A percentile compares a stretch with the other conserved stretches of the same genome.
Evolutionary conservation across 352 stramenopile species (phyloP).

Genomic region (Globisporangium alternatum): DNA sequence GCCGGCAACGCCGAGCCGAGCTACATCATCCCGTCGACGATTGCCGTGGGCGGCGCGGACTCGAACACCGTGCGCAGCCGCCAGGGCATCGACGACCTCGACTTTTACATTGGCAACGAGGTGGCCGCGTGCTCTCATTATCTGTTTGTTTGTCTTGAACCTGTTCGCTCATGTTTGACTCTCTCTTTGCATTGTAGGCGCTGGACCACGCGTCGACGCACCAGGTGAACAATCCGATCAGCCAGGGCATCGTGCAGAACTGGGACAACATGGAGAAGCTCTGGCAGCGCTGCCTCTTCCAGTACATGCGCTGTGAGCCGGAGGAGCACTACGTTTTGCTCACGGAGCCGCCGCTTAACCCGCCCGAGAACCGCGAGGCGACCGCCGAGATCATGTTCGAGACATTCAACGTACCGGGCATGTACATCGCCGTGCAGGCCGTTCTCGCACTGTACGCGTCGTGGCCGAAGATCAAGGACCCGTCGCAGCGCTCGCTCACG

Average conservation of each 20-base stretch:
- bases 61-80: constrained; percentile 75
- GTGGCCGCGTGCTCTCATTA: background rate
- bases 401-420: constrained; percentile 93
- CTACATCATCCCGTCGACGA: constrained; percentile 95
- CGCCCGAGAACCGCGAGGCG: constrained; percentile 94
- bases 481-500: constrained; percentile 87
- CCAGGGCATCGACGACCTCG: constrained; percentile 92
- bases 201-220: constrained; percentile 89
- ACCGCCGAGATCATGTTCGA: constrained; percentile 97
- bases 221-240: constrained; percentile 90
- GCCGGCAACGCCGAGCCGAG: constrained; percentile 92
- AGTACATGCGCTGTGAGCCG: constrained; percentile 92
- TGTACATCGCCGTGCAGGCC: constrained; percentile 95
- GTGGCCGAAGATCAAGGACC: constrained; percentile 90
- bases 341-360: constrained; percentile 92
- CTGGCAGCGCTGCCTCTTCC: constrained; percentile 92
- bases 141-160: background rate
- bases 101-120: constrained; percentile 96
- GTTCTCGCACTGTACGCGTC: constrained; percentile 93
- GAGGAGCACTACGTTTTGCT: constrained; percentile 92
- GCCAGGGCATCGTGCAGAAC: constrained; percentile 90
- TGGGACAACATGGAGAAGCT: constrained; percentile 96
- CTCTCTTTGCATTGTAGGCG: constrained; percentile 25
- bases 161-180: background rate
- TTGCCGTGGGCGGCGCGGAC: constrained; percentile 72